A percentile compares a stretch with the other conserved stretches of the same genome.
Conservation (phyloP, 805 yeast species). For the Ogataea pignaliae region DNA sequence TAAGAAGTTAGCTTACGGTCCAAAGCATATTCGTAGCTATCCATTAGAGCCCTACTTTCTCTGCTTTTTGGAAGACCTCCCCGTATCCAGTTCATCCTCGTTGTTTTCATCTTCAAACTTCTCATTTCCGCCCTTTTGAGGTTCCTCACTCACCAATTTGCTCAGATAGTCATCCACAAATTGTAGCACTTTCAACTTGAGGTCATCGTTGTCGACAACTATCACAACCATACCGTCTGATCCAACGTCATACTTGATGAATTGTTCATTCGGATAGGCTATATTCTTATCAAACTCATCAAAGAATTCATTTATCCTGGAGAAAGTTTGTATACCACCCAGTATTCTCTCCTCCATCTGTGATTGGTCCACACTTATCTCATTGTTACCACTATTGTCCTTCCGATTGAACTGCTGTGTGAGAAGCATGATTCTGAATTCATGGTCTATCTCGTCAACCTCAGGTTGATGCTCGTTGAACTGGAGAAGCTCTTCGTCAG, state of each 20-base stretch:
- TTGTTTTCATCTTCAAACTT: slow-evolving; percentile 7
- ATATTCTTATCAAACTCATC: slow-evolving; percentile 47
- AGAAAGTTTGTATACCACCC: slow-evolving; percentile 41
- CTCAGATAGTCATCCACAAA: slow-evolving; percentile 36
- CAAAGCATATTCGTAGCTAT: too few species aligned
- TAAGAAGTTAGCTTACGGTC: too few species aligned
- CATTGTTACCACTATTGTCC: slow-evolving; percentile 25
- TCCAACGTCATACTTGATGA: slow-evolving; percentile 56
- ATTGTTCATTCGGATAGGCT: slow-evolving; percentile 51
- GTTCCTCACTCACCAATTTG: slow-evolving; percentile 1
- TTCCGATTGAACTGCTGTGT: slow-evolving; percentile 30
- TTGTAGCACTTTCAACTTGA: slow-evolving; percentile 35
- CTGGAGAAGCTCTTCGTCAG: slow-evolving; percentile 6
- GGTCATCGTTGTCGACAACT: slow-evolving; percentile 39
- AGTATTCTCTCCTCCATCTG: slow-evolving; percentile 47
- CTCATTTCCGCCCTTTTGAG: slow-evolving; percentile 6
- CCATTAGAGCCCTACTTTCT: background rate
- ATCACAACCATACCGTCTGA: slow-evolving; percentile 57
- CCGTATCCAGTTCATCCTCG: slow-evolving; percentile 1
- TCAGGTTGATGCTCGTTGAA: slow-evolving; percentile 18
- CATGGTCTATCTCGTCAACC: slow-evolving; percentile 39
- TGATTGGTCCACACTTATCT: slow-evolving; percentile 18
- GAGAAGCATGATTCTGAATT: slow-evolving; percentile 41
- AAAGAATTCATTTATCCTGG: slow-evolving; percentile 46
- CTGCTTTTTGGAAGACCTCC: slow-evolving; percentile 6